Base-by-base conservation (phyloP, 2,329 filamentous ascomycete genomes). In the Macrophomina pseudophaseolina region DNA sequence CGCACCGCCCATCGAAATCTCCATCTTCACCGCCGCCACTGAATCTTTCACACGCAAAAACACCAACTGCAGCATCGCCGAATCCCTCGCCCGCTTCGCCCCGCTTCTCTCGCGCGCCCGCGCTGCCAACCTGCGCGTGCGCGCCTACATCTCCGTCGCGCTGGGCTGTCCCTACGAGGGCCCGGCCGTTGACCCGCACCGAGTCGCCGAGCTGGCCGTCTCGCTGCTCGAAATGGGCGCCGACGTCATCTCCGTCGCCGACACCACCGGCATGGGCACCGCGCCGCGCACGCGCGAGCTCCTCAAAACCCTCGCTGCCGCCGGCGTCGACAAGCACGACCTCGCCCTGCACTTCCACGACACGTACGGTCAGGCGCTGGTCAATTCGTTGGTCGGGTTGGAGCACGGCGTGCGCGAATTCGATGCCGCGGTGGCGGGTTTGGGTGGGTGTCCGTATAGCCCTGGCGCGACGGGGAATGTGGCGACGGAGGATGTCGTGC, bases 211-310 rank as follows among this genome's bases (percentile, higher is more conserved):
- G 33, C 81, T 90, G 30, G 87, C 87, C 83, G 68, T 88, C 83
- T 73, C 80, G 6, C 77, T 97, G 58, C 83, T 97, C 1, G 91
- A 94, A 74, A 91, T 94, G 83, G 94, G 94, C 18, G 94, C 92
- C 23, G 92, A 97, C 74, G 93, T 97, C 82, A 93, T 97, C 71
- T 91, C 91, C 1, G 86, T 97, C 0, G 93, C 93, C 6, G 94
- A 97, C 74, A 97, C 94, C 0, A 94, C 93, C 0, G 94, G 94
- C 18, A 93, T 96, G 86, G 94, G 93, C 38, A 96, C 92, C 0
- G 89, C 88, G n/a, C 89, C 88, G 18, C 83, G 87, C 66, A 92
- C 90, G 2, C 81, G 83, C 65, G 86, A 87, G 66, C 80, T 93
- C 54, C 81, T 93, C 67, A 84, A 84, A 69, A 88, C 88, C 66